Evolutionary conservation across 2,329 filamentous ascomycete species (phyloP).

Genomic region (Neonectria hederae): DNA sequence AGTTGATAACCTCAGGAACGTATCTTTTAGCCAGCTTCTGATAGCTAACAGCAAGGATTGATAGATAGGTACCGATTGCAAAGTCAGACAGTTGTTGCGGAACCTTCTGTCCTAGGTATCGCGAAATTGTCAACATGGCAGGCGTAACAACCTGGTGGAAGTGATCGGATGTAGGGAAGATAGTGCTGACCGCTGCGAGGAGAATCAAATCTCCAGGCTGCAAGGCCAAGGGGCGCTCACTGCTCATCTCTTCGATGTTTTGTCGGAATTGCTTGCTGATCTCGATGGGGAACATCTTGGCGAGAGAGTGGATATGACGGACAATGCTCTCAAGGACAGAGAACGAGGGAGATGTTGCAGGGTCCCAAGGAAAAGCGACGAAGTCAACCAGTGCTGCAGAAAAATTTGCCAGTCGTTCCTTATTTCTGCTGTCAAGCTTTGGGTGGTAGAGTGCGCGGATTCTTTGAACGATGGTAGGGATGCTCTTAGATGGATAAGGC

Average conservation of each 20-base stretch:
- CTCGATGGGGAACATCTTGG: constrained; percentile 82
- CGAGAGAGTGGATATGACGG: constrained; percentile 91
- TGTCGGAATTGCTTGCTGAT: constrained; percentile 81
- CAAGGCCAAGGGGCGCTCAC: constrained; percentile 60
- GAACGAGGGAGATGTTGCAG: constrained; percentile 64
- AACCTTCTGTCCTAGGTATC: constrained; percentile 82
- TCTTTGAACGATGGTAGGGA: constrained; percentile 84
- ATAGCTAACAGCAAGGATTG: constrained; percentile 82
- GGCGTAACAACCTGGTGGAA: constrained; percentile 96
- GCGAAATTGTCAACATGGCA: constrained; percentile 82
- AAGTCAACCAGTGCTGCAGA: constrained; percentile 72
- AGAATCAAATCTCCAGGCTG: constrained; percentile 79
- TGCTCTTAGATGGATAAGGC: constrained; percentile 68
- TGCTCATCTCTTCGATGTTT: constrained; percentile 69
- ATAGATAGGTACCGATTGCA: constrained; percentile 79
- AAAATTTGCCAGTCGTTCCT: constrained; percentile 79
- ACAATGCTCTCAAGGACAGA: constrained; percentile 79
- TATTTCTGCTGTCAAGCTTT: constrained; percentile 85
- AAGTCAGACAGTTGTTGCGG: constrained; percentile 73
- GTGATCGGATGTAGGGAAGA: constrained; percentile 96
- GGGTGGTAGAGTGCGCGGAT: constrained; percentile 94
- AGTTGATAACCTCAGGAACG: constrained; percentile 88
- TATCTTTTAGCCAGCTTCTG: constrained; percentile 86
- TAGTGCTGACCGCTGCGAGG: constrained; percentile 82
- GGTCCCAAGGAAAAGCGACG: constrained; percentile 59